A percentile compares a stretch with the other conserved stretches of the same genome.
Conservation (phyloP, 1,284 basidiomycete species). For the Fomitiporia mediterranea region DNA sequence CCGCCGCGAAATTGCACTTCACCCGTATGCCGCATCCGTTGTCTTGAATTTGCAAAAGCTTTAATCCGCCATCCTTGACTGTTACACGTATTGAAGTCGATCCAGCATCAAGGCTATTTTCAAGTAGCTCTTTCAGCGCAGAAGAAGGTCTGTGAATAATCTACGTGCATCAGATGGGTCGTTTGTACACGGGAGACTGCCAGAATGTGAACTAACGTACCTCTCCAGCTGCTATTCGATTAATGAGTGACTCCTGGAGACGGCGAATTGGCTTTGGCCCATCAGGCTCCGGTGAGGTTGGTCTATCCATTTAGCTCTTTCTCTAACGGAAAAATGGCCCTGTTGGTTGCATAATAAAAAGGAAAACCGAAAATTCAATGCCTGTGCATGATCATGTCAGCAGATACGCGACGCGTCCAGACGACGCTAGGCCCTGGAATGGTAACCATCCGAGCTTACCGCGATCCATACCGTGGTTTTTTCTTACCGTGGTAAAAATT, state of each 20-base stretch:
- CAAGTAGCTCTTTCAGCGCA: slow-evolving; percentile 94
- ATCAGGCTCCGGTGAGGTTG: background rate
- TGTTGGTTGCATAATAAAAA: no score
- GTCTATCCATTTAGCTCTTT: background rate
- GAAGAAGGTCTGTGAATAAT: slow-evolving; percentile 96
- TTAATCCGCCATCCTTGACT: slow-evolving; percentile 94
- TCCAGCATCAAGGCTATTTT: slow-evolving; percentile 93
- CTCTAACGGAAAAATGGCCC: background rate
- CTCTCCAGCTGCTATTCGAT: slow-evolving; percentile 80
- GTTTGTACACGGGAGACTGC: no score
- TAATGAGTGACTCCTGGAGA: slow-evolving; percentile 71
- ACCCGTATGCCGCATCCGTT: slow-evolving; percentile 94
- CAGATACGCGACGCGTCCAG: background rate
- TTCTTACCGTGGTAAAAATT: no score
- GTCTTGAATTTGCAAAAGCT: slow-evolving; percentile 93
- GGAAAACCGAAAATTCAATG: no score
- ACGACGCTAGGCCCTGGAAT: no score
- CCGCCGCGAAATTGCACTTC: slow-evolving; percentile 25
- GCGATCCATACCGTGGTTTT: no score
- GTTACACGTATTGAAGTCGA: slow-evolving; percentile 84
- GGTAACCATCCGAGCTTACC: no score
- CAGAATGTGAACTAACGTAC: slow-evolving; percentile 35
- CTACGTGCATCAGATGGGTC: slow-evolving; percentile 38
- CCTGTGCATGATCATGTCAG: no score
- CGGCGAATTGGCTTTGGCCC: slow-evolving; percentile 58